Evolutionary conservation across 768 basidiomycete species (phyloP), one percentile per base, ranked within the genome.

Genomic region (Russula vinacea): DNA sequence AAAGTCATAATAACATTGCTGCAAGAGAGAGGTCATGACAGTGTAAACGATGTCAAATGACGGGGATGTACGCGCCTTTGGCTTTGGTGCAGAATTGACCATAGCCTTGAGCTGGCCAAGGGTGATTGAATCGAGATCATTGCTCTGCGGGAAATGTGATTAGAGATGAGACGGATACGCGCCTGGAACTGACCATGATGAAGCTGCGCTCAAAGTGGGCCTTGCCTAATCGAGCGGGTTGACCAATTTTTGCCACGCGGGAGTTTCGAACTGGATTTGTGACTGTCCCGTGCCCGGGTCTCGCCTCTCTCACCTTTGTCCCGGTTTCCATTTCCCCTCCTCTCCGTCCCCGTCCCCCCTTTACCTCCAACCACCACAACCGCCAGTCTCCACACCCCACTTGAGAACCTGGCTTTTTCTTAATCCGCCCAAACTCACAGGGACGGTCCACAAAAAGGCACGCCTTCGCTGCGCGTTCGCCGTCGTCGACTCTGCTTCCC

Each of bases 381-480:
- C 71, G 70, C 70, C 70, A 68, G 70, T 40, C 37, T 57, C 51
- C 55, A 16, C 54, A 47, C 57, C 40, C 53, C 51, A 1, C 42
- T 59, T 3, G 56, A 62, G 60, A 68, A 40, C 26, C 67, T 61
- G 59, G 64, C 55, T 49, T 42, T 35, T 26, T 44, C 39, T 44
- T 65, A 57, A 35, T 35, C 9, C 55, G 37, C 64, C 64, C 56
- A 57, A 54, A 26, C 52, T 52, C 51, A 54, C 45, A 66, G 62
- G 62, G 65, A 66, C 50, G 56, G 53, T 24, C 56, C 65, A 58
- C 73, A 91, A 92, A 62, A 91, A 91, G 89, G 89, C 89, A 82
- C 90, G 90, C 90, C 90, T 92, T 92, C 81, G 87, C 81, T 91
- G 90, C 81, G 90, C 90, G 90, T 92, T 80, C 79, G 89, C 89